Evolutionary conservation across 2,329 filamentous ascomycete genomes (phyloP).

Genomic region (Diaporthe citrichinensis): DNA sequence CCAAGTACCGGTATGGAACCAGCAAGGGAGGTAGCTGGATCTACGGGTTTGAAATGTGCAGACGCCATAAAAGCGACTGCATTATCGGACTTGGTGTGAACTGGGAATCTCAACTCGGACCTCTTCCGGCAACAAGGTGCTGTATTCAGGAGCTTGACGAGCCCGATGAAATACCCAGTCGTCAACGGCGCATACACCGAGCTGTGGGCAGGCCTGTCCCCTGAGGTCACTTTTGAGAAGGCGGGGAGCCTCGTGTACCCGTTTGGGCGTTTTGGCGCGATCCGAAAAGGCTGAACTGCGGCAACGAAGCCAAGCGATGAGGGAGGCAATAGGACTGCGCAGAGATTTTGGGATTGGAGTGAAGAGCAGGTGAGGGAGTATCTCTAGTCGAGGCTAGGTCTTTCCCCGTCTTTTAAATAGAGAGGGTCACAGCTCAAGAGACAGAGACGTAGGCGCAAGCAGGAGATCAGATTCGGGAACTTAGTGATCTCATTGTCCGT

Average conservation of each 20-base stretch:
- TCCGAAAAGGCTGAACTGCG: constrained; percentile 48
- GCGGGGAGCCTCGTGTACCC: constrained; percentile 50
- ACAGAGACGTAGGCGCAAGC: background rate
- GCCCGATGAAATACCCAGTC: constrained; percentile 40
- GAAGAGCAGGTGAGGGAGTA: constrained; percentile 53
- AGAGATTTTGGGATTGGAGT: constrained; percentile 58
- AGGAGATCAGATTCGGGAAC: background rate
- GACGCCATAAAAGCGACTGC: constrained; percentile 43
- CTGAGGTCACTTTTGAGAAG: constrained; percentile 51
- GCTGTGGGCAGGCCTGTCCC: constrained; percentile 55
- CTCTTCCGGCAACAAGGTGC: constrained; percentile 20
- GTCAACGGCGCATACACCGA: constrained; percentile 55
- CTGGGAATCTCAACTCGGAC: constrained; percentile 48
- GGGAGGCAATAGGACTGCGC: constrained; percentile 54
- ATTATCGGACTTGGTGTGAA: constrained; percentile 47
- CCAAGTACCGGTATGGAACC: background rate
- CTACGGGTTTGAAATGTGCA: constrained; percentile 45
- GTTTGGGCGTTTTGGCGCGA: constrained; percentile 53
- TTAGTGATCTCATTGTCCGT: background rate
- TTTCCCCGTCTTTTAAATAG: background rate
- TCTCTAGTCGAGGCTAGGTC: background rate
- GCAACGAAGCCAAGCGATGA: constrained; percentile 51
- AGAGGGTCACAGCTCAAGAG: background rate
- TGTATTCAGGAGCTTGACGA: background rate
- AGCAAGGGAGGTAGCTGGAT: constrained; percentile 47